These are phyloP conservation scores for Xylariaceae sp. DNA, from an alignment of 2,329 filamentous ascomycete species.

Conservation along the genomic window DNA sequence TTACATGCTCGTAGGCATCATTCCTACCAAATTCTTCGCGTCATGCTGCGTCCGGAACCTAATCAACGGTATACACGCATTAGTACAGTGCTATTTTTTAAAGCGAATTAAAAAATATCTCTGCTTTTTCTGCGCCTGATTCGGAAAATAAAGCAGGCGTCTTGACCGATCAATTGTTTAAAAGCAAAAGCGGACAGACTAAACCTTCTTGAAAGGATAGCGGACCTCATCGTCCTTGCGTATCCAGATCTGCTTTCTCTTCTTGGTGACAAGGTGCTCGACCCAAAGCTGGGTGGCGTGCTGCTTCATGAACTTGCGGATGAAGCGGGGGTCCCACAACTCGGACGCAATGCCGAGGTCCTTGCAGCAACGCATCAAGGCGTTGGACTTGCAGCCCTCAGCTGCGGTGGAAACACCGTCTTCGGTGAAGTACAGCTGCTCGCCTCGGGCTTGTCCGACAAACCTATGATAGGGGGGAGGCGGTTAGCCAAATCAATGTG, in stretches of 20 bases:
- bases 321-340: constrained; percentile 92
- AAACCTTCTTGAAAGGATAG: constrained; percentile 51
- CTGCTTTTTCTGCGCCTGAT: background rate
- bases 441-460: constrained; percentile 85
- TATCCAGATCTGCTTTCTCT: constrained; percentile 80
- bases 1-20: constrained; percentile 7
- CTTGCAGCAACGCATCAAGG: constrained; percentile 97
- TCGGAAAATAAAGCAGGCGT: background rate
- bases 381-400: constrained; percentile 96
- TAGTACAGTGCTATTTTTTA: constrained; percentile 7
- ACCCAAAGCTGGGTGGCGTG: constrained; percentile 79
- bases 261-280: constrained; percentile 81
- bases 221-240: constrained; percentile 73
- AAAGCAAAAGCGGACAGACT: background rate
- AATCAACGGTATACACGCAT: constrained; percentile 1
- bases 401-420: constrained; percentile 90
- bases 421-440: constrained; percentile 86
- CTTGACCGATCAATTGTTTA: background rate
- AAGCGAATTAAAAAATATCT: background rate
- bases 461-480: constrained; percentile 50
- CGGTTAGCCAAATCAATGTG: constrained; percentile 6
- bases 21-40: constrained; percentile 3
- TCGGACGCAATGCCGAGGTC: constrained; percentile 92
- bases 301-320: constrained; percentile 72
- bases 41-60: background rate